phyloP scores from a whole-genome alignment of 2,329 filamentous ascomycete genomes.

The Acrocalymma vagum region DNA sequence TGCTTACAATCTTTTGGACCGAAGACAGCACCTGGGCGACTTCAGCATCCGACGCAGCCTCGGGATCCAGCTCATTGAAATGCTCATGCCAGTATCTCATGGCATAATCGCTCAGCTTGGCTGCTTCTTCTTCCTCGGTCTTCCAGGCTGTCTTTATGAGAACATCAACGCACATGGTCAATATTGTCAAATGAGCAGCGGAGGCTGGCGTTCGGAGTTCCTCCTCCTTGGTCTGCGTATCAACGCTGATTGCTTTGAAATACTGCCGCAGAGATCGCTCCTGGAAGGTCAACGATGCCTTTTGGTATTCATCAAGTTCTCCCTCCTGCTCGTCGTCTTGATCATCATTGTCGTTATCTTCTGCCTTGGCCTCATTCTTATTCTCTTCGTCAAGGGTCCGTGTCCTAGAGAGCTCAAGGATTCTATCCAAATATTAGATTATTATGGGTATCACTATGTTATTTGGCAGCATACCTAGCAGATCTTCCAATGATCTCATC shows the following conservation, averaged over 20 bases:
- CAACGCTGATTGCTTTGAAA: conserved; percentile 22
- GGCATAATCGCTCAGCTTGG: conserved; percentile 1
- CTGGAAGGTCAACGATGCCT: conserved; percentile 24
- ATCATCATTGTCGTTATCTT: conserved; percentile 19
- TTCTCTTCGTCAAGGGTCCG: conserved; percentile 12
- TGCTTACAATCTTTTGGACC: conserved; percentile 13
- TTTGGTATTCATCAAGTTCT: conserved; percentile 14
- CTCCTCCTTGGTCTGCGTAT: conserved; percentile 13
- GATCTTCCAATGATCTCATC: conserved; percentile 28
- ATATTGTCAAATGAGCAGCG: conserved; percentile 25
- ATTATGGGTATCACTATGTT: neutral
- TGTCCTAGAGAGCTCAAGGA: conserved; percentile 21
- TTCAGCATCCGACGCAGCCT: conserved; percentile 9
- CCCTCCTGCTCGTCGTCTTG: conserved; percentile 9
- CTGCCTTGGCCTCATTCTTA: conserved; percentile 14
- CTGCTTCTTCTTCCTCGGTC: conserved; percentile 2
- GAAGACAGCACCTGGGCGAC: conserved; percentile 10
- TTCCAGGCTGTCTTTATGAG: conserved; percentile 8
- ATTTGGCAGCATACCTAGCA: conserved; percentile 14
- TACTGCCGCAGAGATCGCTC: conserved; percentile 30
- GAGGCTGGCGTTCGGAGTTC: conserved; percentile 20
- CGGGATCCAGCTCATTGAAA: conserved; percentile 17
- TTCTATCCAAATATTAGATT: conserved; percentile 9
- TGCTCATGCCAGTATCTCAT: conserved; percentile 25
- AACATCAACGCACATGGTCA: conserved; percentile 16